phyloP scores from a whole-genome alignment of 805 yeast genomes.

The Blastobotrys parvus region DNA sequence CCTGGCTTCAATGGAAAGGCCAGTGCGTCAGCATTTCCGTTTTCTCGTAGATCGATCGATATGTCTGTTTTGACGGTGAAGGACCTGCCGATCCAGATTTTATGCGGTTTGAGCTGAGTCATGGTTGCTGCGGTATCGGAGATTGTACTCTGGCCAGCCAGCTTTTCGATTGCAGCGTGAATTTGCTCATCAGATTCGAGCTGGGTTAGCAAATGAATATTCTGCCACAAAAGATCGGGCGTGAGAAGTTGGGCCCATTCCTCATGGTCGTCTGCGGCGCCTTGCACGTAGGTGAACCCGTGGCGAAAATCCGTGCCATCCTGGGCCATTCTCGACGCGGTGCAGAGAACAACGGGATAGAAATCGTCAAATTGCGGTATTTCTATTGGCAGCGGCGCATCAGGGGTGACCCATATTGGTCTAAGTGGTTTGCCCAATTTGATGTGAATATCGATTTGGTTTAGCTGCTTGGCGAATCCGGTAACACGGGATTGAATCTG shows the following conservation, averaged over 20 bases:
- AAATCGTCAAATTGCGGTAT: conserved; percentile 29
- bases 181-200: conserved; percentile 10
- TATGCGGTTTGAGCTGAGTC: conserved; percentile 2
- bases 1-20: conserved; percentile 21
- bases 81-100: conserved; percentile 4
- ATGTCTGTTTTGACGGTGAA: background rate
- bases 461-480: conserved; percentile 31
- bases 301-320: conserved; percentile 44
- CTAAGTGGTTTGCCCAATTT: conserved; percentile 43
- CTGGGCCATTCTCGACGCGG: conserved; percentile 54
- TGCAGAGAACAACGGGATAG: conserved; percentile 43
- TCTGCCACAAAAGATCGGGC: conserved; percentile 51
- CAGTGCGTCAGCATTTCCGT: background rate
- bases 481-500: conserved; percentile 44
- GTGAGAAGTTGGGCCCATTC: conserved; percentile 59
- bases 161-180: conserved; percentile 8
- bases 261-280: conserved; percentile 94
- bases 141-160: background rate
- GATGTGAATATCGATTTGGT: conserved; percentile 3
- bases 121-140: background rate
- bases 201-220: conserved; percentile 12
- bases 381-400: conserved; percentile 31
- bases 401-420: conserved; percentile 67
- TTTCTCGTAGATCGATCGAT: conserved; percentile 15
- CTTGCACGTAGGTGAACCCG: conserved; percentile 68